These are phyloP conservation scores for Thielaviopsis euricoi DNA, from an alignment of 2,329 filamentous ascomycete species.

Conservation along the genomic window DNA sequence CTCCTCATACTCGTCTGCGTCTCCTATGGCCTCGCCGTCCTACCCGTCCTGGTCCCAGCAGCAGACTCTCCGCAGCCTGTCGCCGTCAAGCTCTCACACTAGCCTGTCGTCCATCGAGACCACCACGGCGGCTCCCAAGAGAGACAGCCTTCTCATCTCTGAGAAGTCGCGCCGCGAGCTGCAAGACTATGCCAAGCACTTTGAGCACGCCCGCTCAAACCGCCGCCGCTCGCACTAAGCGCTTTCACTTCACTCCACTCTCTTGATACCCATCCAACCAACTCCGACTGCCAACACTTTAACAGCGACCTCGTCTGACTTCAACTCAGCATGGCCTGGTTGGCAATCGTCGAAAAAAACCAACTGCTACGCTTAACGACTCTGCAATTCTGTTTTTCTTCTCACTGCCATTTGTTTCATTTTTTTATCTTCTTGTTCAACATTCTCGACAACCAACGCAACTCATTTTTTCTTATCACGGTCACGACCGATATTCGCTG, in stretches of 20 bases:
- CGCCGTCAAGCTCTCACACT: constrained; percentile 65
- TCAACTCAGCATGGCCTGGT: too few relatives aligned
- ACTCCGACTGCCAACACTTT: too few relatives aligned
- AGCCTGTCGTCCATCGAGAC: constrained; percentile 69
- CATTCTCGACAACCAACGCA: constrained; percentile 11
- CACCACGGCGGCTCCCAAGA: constrained; percentile 30
- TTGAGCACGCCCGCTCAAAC: constrained; percentile 59
- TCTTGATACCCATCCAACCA: constrained; percentile 2
- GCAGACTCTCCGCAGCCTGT: constrained; percentile 25
- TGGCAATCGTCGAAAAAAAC: too few relatives aligned
- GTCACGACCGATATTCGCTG: neutral
- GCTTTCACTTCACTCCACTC: constrained; percentile 14
- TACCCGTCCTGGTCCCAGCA: constrained; percentile 17
- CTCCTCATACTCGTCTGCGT: constrained; percentile 22
- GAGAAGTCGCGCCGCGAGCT: constrained; percentile 66
- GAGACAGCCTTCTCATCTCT: constrained; percentile 44
- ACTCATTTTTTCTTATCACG: constrained; percentile 1
- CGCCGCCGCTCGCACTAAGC: constrained; percentile 39
- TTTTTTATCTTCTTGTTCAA: too few relatives aligned
- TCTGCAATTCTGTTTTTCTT: constrained; percentile 12
- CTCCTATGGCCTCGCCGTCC: constrained; percentile 16
- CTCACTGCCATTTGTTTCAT: constrained; percentile 12
- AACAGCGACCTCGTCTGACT: neutral
- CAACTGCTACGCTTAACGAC: constrained; percentile 14
- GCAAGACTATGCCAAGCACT: constrained; percentile 71